Conservation (phyloP, 2,329 filamentous ascomycete species). For the Aspergillus candidus region DNA sequence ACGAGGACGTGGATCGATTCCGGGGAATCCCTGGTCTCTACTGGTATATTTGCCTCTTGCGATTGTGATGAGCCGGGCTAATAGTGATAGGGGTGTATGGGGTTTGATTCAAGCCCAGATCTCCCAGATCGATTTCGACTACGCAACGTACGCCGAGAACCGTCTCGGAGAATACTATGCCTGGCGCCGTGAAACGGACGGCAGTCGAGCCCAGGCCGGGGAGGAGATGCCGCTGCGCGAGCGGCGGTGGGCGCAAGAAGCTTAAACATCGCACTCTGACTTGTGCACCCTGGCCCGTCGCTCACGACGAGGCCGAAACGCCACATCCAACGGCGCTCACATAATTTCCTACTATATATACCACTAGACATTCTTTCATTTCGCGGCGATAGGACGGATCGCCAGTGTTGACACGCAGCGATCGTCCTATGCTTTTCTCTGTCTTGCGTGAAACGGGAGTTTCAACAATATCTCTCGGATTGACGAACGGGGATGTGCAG, state of each 20-base stretch:
- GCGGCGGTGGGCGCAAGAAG: slow-evolving; percentile 66
- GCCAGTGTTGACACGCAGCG: not conserved
- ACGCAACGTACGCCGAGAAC: slow-evolving; percentile 80
- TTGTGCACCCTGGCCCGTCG: too few relatives aligned
- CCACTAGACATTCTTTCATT: too few relatives aligned
- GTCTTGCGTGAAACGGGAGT: not conserved
- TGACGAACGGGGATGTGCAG: too few relatives aligned
- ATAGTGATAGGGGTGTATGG: slow-evolving; percentile 80
- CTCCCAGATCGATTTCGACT: slow-evolving; percentile 94
- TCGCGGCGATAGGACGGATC: too few relatives aligned
- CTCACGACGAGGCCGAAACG: too few relatives aligned
- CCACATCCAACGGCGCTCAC: too few relatives aligned
- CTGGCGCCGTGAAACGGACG: slow-evolving; percentile 71
- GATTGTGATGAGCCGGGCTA: not conserved
- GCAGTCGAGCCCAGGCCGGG: slow-evolving; percentile 49
- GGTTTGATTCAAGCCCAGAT: slow-evolving; percentile 90
- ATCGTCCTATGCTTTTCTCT: not conserved
- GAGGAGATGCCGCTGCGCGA: slow-evolving; percentile 68
- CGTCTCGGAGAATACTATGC: slow-evolving; percentile 88
- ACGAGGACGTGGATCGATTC: slow-evolving; percentile 77
- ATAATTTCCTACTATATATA: too few relatives aligned
- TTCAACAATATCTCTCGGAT: slow-evolving; percentile 1
- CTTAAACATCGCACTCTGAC: slow-evolving; percentile 9
- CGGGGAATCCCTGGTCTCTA: slow-evolving; percentile 85
- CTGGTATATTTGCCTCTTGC: slow-evolving; percentile 39